Evolutionary conservation across 2,329 filamentous ascomycete species (phyloP), one percentile per base, ranked within the genome.

Genomic region (Cadophora gregata): DNA sequence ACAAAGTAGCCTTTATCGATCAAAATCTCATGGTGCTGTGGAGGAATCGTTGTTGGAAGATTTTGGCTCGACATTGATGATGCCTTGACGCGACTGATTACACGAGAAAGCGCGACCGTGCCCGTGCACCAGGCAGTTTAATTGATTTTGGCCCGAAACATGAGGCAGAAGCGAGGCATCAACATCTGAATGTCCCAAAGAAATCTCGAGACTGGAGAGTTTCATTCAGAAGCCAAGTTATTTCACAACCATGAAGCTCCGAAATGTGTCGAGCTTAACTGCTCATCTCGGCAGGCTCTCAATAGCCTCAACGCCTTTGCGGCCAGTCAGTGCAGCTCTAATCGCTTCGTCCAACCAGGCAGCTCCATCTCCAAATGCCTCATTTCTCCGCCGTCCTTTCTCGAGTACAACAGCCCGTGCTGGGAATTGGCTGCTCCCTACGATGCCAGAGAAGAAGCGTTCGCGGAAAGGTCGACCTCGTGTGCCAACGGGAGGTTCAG

Each of bases 401-500:
- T 93, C 93, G 47, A 91, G 90, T 36, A 92, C 92, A 19, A 68
- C 84, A 75, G 70, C 81, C 71, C 76, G 81, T 77, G 70, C 84
- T 78, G 87, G 86, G 72, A 91, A 87, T 77, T 98, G 94, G 93
- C 90, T 98, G 58, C 86, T 92, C 66, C 95, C 95, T 38, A 90
- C 88, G 75, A 81, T 90, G 74, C 88, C 92, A 71, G 94, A 93
- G 78, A 90, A 88, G 76, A 93, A 92, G 79, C 97, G 96, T 84
- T 94, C 93, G 73, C 86, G 86, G 71, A 97, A 97, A 82, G 96
- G 95, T 47, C 88, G 93, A 1, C 90, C 92, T 59, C 88, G 93
- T 74, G 93, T 98, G 59, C 87, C 92, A 27, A 99, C 94, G 0
- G 96, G 96, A 69, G 96, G 96, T 68, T 96, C 92, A 64, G 89